A percentile compares a stretch with the other conserved stretches of the same genome.
Evolutionary conservation across 1,139 yeast species (phyloP).

Genomic region (Yamadazyma atlantica): DNA sequence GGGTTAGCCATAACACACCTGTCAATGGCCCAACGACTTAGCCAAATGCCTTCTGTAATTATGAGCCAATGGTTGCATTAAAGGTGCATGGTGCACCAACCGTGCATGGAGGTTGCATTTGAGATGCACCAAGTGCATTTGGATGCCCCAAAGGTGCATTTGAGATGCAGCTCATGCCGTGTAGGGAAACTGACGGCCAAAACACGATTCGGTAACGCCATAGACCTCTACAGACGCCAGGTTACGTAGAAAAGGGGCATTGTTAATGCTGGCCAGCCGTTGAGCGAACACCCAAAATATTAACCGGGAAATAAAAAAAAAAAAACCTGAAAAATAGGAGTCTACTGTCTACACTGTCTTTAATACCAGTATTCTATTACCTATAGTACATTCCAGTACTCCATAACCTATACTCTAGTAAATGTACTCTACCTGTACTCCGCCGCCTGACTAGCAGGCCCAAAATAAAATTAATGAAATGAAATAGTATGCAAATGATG

Average conservation of each 20-base stretch:
- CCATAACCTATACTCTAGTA: background rate
- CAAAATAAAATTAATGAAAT: too few relatives aligned
- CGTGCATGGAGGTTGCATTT: too few relatives aligned
- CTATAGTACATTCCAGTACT: background rate
- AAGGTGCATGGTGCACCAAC: too few relatives aligned
- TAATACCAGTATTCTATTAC: too few relatives aligned
- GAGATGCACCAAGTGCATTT: background rate
- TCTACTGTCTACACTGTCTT: too few relatives aligned
- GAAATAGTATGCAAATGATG: background rate
- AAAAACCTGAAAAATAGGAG: background rate
- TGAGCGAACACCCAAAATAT: background rate
- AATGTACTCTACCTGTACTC: too few relatives aligned
- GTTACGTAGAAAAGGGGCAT: background rate
- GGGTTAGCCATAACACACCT: background rate
- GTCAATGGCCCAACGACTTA: too few relatives aligned
- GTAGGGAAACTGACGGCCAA: background rate
- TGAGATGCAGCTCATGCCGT: background rate
- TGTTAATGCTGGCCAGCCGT: conserved; percentile 2
- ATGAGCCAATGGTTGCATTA: background rate
- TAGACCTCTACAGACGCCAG: background rate
- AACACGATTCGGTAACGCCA: background rate
- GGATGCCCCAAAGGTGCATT: background rate
- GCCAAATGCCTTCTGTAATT: background rate
- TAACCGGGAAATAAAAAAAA: background rate
- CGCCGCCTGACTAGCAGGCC: too few relatives aligned